A percentile compares a stretch with the other conserved stretches of the same genome.
phyloP scores from a whole-genome alignment of 768 basidiomycete species.

The Leccinum subgranulosum region DNA sequence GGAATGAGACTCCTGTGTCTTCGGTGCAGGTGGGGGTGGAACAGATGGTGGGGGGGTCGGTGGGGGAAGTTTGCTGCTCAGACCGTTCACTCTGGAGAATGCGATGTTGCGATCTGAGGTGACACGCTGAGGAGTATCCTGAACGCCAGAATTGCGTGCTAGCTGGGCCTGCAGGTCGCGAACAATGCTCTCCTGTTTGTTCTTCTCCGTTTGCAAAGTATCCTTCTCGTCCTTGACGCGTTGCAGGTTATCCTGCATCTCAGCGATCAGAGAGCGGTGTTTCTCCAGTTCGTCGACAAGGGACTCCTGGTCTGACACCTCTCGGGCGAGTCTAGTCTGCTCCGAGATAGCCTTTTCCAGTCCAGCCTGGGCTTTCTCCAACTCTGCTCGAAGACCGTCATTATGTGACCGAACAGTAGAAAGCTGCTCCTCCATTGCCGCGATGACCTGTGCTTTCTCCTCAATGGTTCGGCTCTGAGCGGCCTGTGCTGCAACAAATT shows the following conservation, averaged over 20 bases:
- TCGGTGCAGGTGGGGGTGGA: constrained; percentile 79
- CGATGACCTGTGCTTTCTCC: constrained; percentile 49
- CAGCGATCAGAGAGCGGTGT: constrained; percentile 71
- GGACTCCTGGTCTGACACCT: constrained; percentile 72
- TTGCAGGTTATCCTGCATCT: constrained; percentile 75
- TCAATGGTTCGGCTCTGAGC: constrained; percentile 46
- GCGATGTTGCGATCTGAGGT: constrained; percentile 49
- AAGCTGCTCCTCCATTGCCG: constrained; percentile 50
- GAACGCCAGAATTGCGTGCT: constrained; percentile 45
- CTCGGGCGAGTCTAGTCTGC: constrained; percentile 62
- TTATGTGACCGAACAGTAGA: constrained; percentile 37
- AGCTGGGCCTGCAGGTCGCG: constrained; percentile 78
- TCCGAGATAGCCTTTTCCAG: constrained; percentile 55
- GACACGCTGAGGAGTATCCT: constrained; percentile 48
- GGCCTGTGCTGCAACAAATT: constrained; percentile 34
- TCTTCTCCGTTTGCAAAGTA: constrained; percentile 67
- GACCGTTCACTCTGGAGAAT: constrained; percentile 55
- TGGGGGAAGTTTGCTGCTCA: constrained; percentile 79
- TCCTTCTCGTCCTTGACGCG: constrained; percentile 83
- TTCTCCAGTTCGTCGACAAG: constrained; percentile 72
- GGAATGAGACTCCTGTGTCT: constrained; percentile 44
- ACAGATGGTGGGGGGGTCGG: constrained; percentile 80
- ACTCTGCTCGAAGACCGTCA: constrained; percentile 39
- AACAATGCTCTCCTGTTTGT: constrained; percentile 61
- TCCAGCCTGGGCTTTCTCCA: constrained; percentile 53